Conservation (phyloP, 139 green algal genomes). For the Zygnema circumcarinatum region DNA sequence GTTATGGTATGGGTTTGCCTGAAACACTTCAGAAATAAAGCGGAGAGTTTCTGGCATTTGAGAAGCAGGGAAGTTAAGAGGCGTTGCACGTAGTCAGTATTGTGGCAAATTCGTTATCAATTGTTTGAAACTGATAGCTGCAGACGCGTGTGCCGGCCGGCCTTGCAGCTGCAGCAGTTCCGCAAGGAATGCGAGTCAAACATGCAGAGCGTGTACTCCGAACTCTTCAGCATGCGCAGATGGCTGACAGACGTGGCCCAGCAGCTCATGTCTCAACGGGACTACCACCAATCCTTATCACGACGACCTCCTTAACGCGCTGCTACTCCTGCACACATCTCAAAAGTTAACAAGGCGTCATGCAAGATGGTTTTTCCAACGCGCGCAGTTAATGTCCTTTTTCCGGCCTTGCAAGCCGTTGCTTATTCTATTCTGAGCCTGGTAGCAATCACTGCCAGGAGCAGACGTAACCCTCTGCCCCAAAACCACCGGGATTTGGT, state of each 20-base stretch:
- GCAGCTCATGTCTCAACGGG: background rate
- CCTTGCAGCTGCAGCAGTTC: background rate
- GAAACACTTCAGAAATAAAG: background rate
- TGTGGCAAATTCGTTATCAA: too few relatives aligned
- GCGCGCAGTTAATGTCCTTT: background rate
- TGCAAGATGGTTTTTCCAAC: background rate
- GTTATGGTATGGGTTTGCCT: background rate
- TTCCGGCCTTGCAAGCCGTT: background rate
- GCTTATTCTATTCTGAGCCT: background rate
- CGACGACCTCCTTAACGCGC: background rate
- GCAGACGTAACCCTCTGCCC: too few relatives aligned
- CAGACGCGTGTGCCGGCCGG: too few relatives aligned
- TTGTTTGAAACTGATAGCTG: too few relatives aligned
- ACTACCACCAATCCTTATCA: background rate
- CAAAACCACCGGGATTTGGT: too few relatives aligned
- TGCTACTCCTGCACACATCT: background rate
- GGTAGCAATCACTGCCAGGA: too few relatives aligned
- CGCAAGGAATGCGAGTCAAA: conserved; percentile 16
- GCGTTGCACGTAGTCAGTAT: too few relatives aligned
- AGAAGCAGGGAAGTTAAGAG: background rate
- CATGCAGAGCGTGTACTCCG: conserved; percentile 3
- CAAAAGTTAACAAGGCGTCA: too few relatives aligned
- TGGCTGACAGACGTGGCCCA: background rate
- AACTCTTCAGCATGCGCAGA: conserved; percentile 17
- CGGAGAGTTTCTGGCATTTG: background rate